Evolutionary conservation across 129 eudicot genomes (phyloP), one percentile per base, ranked within the genome.

Genomic region (Helichrysum umbraculigerum): DNA sequence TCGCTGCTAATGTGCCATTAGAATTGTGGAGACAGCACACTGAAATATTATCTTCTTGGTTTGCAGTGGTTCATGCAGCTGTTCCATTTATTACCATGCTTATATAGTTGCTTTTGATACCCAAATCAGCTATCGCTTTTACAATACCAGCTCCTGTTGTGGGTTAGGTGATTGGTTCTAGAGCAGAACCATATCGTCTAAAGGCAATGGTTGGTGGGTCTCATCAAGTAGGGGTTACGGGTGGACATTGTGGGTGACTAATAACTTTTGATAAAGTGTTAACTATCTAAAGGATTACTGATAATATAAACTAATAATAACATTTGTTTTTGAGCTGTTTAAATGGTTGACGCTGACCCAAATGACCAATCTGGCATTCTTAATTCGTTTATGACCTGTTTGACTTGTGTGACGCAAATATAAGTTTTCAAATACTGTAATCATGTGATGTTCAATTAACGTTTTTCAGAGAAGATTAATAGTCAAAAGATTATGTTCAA

Each of bases 21-120:
- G 99, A 97, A 34, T 71, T 91, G 65, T 94, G 99, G 99, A 87
- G 99, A 72, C 97, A 94, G 72, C 99, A 94, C 81, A 94, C 99
- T 0, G 70, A 89, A 74, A 94, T 91, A 58, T 94, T 94, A 0
- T 96, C 94, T 20, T 83, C 96, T 10, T 94, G 99, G 99, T 91
- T 94, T 67, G 90, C 77, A 30, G 97, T 97, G 2, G 99, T 94
- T 54, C 99, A 94, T 86, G 99, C 99, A 14, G 99, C 99, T 0
- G 99, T 94, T n/a, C 99, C 99, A 5, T 94, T 94, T 87, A 91
- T 94, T 66, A 97, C 76, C 67, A 88, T 94, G 91, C 93, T 94
- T 66, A 89, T 97, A 80, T 91, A 94, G 78, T 84, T 89, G 1
- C 84, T 94, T 3, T 54, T 94, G 83, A 91, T 94, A 97, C 99